A percentile compares a stretch with the other conserved stretches of the same genome.
phyloP scores from a whole-genome alignment of 805 yeast genomes.

The Candida patagonica region DNA sequence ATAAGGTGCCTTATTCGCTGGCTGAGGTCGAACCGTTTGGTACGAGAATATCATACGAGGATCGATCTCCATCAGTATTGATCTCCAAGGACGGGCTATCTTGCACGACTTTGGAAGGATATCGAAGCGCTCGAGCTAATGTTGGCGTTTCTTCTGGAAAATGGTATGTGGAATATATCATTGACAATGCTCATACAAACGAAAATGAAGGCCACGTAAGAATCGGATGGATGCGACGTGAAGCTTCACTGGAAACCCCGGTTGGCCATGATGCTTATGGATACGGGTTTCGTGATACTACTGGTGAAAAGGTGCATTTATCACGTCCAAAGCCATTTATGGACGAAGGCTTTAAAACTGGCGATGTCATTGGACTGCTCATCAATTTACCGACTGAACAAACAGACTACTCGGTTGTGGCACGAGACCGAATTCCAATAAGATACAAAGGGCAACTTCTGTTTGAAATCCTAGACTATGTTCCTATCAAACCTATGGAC shows the following conservation, averaged over 20 bases:
- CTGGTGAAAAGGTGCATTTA: constrained; percentile 66
- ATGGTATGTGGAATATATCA: constrained; percentile 70
- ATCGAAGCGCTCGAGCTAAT: constrained; percentile 71
- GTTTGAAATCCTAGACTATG: constrained; percentile 80
- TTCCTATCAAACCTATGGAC: constrained; percentile 58
- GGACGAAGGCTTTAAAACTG: constrained; percentile 49
- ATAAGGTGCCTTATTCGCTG: constrained; percentile 52
- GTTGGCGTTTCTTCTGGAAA: constrained; percentile 68
- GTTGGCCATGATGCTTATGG: constrained; percentile 94
- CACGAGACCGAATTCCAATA: constrained; percentile 82
- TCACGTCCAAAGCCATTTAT: constrained; percentile 56
- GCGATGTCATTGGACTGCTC: constrained; percentile 77
- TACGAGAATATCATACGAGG: constrained; percentile 54
- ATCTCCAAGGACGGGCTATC: constrained; percentile 30
- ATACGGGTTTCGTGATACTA: constrained; percentile 75
- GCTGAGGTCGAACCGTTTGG: constrained; percentile 63
- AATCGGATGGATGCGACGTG: constrained; percentile 74
- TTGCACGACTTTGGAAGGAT: constrained; percentile 60
- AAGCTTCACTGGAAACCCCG: constrained; percentile 87
- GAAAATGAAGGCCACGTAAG: constrained; percentile 46
- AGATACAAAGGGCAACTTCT: constrained; percentile 66
- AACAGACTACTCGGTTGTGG: constrained; percentile 22
- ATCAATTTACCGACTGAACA: constrained; percentile 49
- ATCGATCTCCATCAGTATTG: constrained; percentile 52
- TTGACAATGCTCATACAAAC: constrained; percentile 33